These are phyloP conservation scores for Dysphania ambrosioides DNA, from an alignment of 148 eudicot species.

Conservation along the genomic window DNA sequence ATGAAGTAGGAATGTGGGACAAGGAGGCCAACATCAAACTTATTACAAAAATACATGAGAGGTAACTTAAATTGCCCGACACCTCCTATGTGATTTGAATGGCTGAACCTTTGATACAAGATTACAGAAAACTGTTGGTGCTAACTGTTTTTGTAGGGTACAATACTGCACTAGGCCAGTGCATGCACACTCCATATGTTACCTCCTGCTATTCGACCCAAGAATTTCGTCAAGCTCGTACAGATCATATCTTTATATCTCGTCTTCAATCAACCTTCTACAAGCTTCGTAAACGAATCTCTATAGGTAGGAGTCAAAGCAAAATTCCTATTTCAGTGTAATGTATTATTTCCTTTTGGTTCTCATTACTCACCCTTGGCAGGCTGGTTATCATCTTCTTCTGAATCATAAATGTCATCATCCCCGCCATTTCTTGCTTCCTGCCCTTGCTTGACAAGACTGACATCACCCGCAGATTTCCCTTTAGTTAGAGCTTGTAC, in stretches of 20 bases:
- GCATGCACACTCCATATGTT: constrained; percentile 20
- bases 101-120: background rate
- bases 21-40: background rate
- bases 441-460: constrained; percentile 61
- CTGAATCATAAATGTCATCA: constrained; percentile 39
- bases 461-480: constrained; percentile 56
- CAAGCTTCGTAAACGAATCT: background rate
- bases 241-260: background rate
- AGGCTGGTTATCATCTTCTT: constrained; percentile 50
- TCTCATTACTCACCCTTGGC: constrained; percentile 52
- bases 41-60: background rate
- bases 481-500: constrained; percentile 59
- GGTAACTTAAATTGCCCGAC: constrained; percentile 9
- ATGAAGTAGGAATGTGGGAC: background rate
- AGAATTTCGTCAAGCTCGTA: background rate
- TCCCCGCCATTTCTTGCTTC: constrained; percentile 35
- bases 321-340: background rate
- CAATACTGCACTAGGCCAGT: background rate
- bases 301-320: background rate
- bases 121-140: constrained; percentile 3
- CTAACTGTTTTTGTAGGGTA: background rate
- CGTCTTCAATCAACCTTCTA: background rate
- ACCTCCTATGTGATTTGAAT: constrained; percentile 5
- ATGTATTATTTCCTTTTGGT: background rate
- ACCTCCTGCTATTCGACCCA: constrained; percentile 10